phyloP scores from a whole-genome alignment of 441 rosid species.

The Aleurites moluccanus region DNA sequence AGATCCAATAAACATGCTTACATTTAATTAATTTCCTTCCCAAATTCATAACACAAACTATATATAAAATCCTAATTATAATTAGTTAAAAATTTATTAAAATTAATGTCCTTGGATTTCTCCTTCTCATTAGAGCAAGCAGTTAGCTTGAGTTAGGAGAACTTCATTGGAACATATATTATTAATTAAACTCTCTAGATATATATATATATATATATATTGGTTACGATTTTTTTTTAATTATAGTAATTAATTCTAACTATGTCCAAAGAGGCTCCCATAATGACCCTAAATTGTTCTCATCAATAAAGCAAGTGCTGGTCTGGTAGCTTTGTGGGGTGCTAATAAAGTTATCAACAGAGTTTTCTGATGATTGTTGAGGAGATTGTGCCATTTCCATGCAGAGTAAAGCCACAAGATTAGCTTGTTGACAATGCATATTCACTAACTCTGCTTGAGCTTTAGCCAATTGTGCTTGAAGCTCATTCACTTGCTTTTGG shows the following conservation, averaged over 20 bases:
- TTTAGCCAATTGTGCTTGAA: slow-evolving; percentile 62
- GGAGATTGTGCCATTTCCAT: slow-evolving; percentile 47
- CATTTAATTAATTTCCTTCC: slow-evolving; percentile 16
- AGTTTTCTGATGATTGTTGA: slow-evolving; percentile 34
- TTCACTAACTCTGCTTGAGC: slow-evolving; percentile 57
- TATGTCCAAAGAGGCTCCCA: slow-evolving; percentile 86
- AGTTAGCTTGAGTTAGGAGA: slow-evolving; percentile 40
- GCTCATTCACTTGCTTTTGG: slow-evolving; percentile 58
- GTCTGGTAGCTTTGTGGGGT: slow-evolving; percentile 44
- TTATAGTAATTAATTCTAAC: slow-evolving; percentile 17
- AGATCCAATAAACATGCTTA: slow-evolving; percentile 21
- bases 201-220: not conserved
- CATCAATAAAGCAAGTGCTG: slow-evolving; percentile 54
- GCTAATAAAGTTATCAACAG: slow-evolving; percentile 43
- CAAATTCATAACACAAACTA: not conserved
- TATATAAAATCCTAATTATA: not conserved
- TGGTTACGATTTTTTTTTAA: no score
- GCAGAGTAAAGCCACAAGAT: slow-evolving; percentile 46
- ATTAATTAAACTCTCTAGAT: not conserved
- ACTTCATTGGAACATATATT: slow-evolving; percentile 23
- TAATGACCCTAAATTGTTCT: slow-evolving; percentile 39
- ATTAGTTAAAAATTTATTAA: slow-evolving; percentile 17
- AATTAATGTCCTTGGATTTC: slow-evolving; percentile 29
- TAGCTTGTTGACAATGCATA: slow-evolving; percentile 55
- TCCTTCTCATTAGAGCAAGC: slow-evolving; percentile 45